A percentile compares a stretch with the other conserved stretches of the same genome.
Evolutionary conservation across 2,329 filamentous ascomycete genomes (phyloP).

Genomic region (Monilinia fructicola): DNA sequence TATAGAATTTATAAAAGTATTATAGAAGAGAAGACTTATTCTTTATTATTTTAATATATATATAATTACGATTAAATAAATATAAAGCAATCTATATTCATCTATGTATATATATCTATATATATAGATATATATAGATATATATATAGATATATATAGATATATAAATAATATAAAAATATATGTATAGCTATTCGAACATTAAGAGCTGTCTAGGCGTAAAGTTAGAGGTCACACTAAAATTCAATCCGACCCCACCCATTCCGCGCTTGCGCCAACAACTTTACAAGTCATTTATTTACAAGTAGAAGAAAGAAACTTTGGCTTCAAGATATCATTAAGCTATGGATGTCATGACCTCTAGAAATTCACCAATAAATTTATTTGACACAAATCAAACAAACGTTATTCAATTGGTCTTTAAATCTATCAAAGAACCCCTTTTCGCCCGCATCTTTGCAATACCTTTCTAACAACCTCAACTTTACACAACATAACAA

Average conservation of each 20-base stretch:
- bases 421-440: background rate
- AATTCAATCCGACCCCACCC: background rate
- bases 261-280: constrained; percentile 2
- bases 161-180: no score
- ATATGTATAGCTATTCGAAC: no score
- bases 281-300: background rate
- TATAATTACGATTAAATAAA: no score
- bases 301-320: background rate
- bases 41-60: no score
- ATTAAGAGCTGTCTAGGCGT: background rate
- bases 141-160: no score
- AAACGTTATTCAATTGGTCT: background rate
- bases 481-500: background rate
- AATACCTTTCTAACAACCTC: background rate
- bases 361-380: background rate
- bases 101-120: no score
- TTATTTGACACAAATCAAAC: background rate
- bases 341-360: background rate
- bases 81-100: background rate
- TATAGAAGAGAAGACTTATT: no score
- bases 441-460: background rate
- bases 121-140: no score
- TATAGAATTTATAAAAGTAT: no score
- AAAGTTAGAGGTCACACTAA: background rate
- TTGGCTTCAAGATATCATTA: background rate